Base-by-base conservation (phyloP, 2,329 filamentous ascomycete genomes). In the Tolypocladium endophyticum region DNA sequence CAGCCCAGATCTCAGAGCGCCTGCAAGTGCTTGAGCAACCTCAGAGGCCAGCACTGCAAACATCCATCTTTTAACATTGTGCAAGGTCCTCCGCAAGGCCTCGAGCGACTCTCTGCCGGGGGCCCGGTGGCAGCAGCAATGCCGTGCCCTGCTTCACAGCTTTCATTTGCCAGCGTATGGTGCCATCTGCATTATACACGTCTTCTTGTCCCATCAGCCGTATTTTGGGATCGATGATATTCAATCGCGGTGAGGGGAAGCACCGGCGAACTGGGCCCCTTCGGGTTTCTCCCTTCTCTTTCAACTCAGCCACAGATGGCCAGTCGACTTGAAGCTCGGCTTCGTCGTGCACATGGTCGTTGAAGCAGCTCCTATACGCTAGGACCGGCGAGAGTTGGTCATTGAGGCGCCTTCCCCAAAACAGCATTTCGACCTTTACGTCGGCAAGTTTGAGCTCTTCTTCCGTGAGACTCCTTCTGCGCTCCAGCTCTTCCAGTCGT, bases 281-380 rank as follows among this genome's bases (percentile, higher is more conserved):
- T 23, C 69, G 65, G 50, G 65, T 69, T 58, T 74, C 70, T 41
- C 71, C 71, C 18, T 71, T 69, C 33, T 72, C 71, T 57, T 74
- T 75, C 35, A 75, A 66, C 58, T 74, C 72, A 16, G 72, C 64
- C 45, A 72, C 62, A 11, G 69, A 67, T 1, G 74, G 74, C 74
- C 74, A 76, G 53, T 67, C 64, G 28, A 65, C 69, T 14, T 58
- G 63, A 28, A 56, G 55, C 8, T 64, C 55, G 9, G 61, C 55
- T 23, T 64, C 59, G 20, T 47, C 60, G 18, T 61, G 60, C 12
- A 56, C 57, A 25, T 63, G 58, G 25, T 65, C 61, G 58, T 70
- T 71, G 65, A 75, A 76, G 62, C 72, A 74, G 59, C 64, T 71
- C 23, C 63, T 59, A 18, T 63, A 64, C 28, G 68, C 70, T 53